Conservation (phyloP, 805 yeast species). For the Martiniozyma abietophila region DNA sequence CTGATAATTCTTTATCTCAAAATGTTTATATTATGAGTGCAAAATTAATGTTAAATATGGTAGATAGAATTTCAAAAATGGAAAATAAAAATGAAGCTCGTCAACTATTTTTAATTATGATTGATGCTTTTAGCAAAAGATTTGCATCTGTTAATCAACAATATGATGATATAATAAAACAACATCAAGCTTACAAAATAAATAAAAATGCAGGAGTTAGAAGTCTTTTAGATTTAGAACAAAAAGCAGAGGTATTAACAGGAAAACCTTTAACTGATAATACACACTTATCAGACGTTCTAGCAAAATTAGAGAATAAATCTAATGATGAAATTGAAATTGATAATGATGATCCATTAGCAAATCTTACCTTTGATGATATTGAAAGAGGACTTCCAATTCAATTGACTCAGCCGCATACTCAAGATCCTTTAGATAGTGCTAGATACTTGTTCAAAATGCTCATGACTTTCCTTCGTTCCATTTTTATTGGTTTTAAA, state of each 20-base stretch:
- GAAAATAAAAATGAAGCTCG: slow-evolving; percentile 76
- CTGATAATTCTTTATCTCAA: slow-evolving; percentile 72
- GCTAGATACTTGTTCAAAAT: slow-evolving; percentile 84
- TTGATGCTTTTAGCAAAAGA: slow-evolving; percentile 80
- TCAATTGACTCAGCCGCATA: slow-evolving; percentile 38
- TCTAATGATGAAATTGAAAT: slow-evolving; percentile 10
- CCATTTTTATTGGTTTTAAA: slow-evolving; percentile 81
- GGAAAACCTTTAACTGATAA: slow-evolving; percentile 15
- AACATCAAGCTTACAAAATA: slow-evolving; percentile 45
- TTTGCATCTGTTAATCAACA: slow-evolving; percentile 68
- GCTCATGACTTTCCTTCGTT: slow-evolving; percentile 79
- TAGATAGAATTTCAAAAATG: slow-evolving; percentile 77
- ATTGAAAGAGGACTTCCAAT: slow-evolving; percentile 49
- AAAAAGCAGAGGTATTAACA: slow-evolving; percentile 30
- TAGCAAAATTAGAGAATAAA: slow-evolving; percentile 7
- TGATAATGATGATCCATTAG: slow-evolving; percentile 9
- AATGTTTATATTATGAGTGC: slow-evolving; percentile 97
- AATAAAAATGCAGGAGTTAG: slow-evolving; percentile 34
- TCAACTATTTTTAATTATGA: slow-evolving; percentile 75
- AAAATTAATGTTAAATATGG: slow-evolving; percentile 73
- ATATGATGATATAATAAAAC: slow-evolving; percentile 53
- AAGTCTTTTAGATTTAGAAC: slow-evolving; percentile 29
- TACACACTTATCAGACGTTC: slow-evolving; percentile 6
- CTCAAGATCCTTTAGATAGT: slow-evolving; percentile 70
- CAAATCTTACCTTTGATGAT: slow-evolving; percentile 33